Evolutionary conservation across 2,329 filamentous ascomycete genomes (phyloP), one percentile per base, ranked within the genome.

Genomic region (Ascochyta viciae-villosae): DNA sequence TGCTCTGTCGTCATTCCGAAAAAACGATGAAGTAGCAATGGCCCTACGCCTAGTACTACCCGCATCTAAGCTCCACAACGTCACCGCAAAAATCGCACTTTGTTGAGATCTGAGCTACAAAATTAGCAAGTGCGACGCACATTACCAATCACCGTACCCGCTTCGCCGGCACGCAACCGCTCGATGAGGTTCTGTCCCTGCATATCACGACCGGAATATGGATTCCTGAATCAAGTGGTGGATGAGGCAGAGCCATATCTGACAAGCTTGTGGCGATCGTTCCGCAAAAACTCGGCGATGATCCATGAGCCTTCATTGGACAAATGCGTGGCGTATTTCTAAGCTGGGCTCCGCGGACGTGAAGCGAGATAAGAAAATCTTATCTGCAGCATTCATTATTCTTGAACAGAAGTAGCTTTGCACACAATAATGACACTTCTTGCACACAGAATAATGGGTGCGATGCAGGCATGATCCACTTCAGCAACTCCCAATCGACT

Each of bases 61-160:
- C 45, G 51, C 51, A 16, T 44, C 47, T 19, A 46, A 29, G 29
- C 43, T 50, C 42, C 44, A 48, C 50, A 48, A 47, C 53, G 53
- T 50, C 53, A 51, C 38, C 13, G n/a, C 35, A 26, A 56, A 49
- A 31, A 6, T 9, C 4, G 5, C 34, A 43, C 40, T 31, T 55
- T 42, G 42, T 46, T 55, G 53, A 50, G 45, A 40, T 19, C 38
- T 44, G 41, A 22, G 3, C n/a, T 7, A 35, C 38, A 29, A 27
- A 40, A 13, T 49, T n/a, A 37, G 35, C 27, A 50, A 37, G 40
- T 46, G 35, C 46, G n/a, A 44, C n/a, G 13, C n/a, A 12, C 19
- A 57, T 57, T 57, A 57, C 54, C 54, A 57, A 57, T 57, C 54
- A 29, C 13, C 38, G 33, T 22, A 43, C 48, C 54, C 38, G 27